Base-by-base conservation (phyloP, 352 stramenopile species). In the Elongisporangium undulatum region DNA sequence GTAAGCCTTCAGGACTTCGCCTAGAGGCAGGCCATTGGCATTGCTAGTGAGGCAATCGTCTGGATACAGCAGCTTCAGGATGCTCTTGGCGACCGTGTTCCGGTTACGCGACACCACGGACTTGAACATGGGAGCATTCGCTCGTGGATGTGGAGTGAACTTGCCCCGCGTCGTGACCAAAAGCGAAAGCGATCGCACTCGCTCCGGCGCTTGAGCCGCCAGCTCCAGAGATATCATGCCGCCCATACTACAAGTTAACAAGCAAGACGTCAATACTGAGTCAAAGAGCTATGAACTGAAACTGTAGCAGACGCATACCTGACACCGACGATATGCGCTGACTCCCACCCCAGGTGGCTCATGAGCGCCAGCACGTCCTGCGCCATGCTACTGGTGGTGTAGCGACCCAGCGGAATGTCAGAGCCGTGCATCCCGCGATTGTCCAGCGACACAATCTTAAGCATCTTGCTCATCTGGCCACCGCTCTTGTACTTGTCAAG, bases 151-250 rank as follows among this genome's bases (percentile, higher is more conserved):
- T 38, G 61, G 62, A 8, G 58, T 38, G 62, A 68, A 79, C 19
- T 65, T 63, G 21, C 73, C 73, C 1, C 66, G 68, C 5, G 72
- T 75, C 13, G 70, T 79, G 29, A 79, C 74, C 34, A 79, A 56
- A 20, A 82, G 68, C 16, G 70, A 62, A 24, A 82, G 61, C 41
- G 74, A 82, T 16, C 54, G 26, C 0, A 82, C 71, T 8, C 74
- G 74, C 49, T 67, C 23, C 4, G 70, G 70, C 16, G 66, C 63
- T 17, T 58, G 52, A 5, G 62, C 54, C 9, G 71, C 68, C 34
- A 82, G 61, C 62, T 82, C 74, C 7, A 77, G 61, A 6, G 71
- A 66, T 57, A 82, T 79, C 74, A 82, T 82, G 45, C 68, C 68
- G 29, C 68, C 68, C 57, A 75, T 66, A 23, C 66, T 71, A 63